Base-by-base conservation (phyloP, 106 monocot species). In the Xerophyta viscosa region DNA sequence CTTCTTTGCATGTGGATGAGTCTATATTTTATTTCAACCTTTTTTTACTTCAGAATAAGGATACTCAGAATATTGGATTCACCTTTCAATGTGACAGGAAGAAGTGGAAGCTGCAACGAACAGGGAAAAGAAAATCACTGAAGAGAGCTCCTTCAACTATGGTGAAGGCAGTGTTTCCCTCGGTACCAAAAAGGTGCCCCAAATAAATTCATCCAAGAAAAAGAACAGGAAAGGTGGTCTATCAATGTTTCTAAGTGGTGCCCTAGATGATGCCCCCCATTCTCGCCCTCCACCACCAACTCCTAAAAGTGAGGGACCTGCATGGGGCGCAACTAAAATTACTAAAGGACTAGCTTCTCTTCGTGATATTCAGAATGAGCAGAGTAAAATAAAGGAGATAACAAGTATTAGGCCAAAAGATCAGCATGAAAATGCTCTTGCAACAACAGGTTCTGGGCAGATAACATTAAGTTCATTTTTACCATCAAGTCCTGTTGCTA, bases 211-310 rank as follows among this genome's bases (percentile, higher is more conserved):
- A 31, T 61, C 80, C 27, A 87, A 94, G 71, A 99, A 78, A 69
- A 90, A 86, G 67, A 88, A 77, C 45, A 86, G 73, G 52, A 99
- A 86, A 77, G 98, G 90, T 52, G 90, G 98, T 23, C 56, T 99
- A 21, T 99, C 90, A 24, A 59, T 99, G 77, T 99, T 99, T 72
- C 70, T 99, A 41, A 90, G 82, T 58, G 98, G 98, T 71, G 90
- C 82, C 74, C 71, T 99, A 39, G 98, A 99, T 65, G 86, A 83
- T 46, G 54, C 31, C 45, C 77, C 71, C 24, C 76, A 60, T 26
- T 59, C 31, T 11, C 66, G 51, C 9, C 71, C 73, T 27, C 82
- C 73, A 62, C 80, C 80, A 24, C 68, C 75, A 2, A 58, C 71
- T 18, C 89, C 79, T 9, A 99, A 90, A 64, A 74, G 29, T 55